Evolutionary conservation across 371 early-diverging fungal genomes (phyloP), one percentile per base, ranked within the genome.

Genomic region (Phascolomyces articulosus): DNA sequence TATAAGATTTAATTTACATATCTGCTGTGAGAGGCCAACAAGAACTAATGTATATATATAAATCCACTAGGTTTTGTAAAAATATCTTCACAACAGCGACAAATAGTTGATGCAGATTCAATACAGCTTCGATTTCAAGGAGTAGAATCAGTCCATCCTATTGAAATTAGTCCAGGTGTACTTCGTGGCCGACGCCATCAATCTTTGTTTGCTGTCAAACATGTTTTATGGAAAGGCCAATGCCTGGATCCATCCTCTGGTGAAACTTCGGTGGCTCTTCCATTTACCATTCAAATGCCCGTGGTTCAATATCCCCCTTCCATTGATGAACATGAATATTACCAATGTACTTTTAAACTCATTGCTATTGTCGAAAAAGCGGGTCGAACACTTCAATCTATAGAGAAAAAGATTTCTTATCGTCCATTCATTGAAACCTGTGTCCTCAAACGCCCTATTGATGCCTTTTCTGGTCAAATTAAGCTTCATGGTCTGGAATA

Each of bases 281-380:
- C 68, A 9, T 79, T 79, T 27, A 74, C 75, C 4, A 72, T 79
- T 11, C 80, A 79, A 44, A 67, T 79, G 68, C 77, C 80, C 7
- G 66, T 73, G 69, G 66, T 72, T 3, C 74, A 79, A 49, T 79
- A 70, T 41, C 80, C 77, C 1, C 80, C 80, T 7, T 66, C 74
- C 1, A 68, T 72, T 34, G 73, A 70, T 2, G 63, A 71, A 10
- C 31, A 59, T 15, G 55, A 20, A 11, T 65, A 74, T 31, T 77
- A 71, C 51, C 65, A 72, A 24, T 74, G 77, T 49, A 60, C 55
- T 20, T 79, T 76, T 55, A 53, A 62, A 41, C 60, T 79, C 26
- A 68, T 66, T 24, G 79, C 76, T 15, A 63, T 68, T 9, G 41
- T 76, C 34, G 62, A 74, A 61, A 27, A 57, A 60, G 3, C 55